Percentiles rank a stretch among this genome's conserved stretches.
Evolutionary conservation across 2,329 filamentous ascomycete species (phyloP).

Genomic region (Microdochium nivale): DNA sequence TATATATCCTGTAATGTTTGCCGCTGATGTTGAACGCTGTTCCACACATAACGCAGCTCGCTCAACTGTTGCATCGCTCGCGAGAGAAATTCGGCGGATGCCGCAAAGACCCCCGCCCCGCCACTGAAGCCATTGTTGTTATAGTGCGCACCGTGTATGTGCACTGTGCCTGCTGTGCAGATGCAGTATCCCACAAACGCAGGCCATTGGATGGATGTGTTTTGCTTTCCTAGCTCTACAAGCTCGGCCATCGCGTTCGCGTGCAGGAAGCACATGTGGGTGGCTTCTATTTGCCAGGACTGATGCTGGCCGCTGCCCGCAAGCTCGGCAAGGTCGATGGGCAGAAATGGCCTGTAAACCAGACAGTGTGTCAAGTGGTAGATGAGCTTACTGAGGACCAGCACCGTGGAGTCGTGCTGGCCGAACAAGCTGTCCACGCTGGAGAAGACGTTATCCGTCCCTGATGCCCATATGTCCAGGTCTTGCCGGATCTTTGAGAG

Average conservation of each 20-base stretch:
- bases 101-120: conserved; percentile 55
- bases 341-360: conserved; percentile 79
- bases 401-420: conserved; percentile 66
- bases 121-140: conserved; percentile 38
- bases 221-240: conserved; percentile 68
- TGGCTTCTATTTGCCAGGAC: conserved; percentile 88
- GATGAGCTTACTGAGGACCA: conserved; percentile 77
- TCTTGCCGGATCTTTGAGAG: conserved; percentile 81
- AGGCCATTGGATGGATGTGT: conserved; percentile 72
- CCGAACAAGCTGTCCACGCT: conserved; percentile 68
- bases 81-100: conserved; percentile 60
- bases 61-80: conserved; percentile 73
- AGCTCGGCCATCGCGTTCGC: conserved; percentile 82
- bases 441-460: conserved; percentile 70
- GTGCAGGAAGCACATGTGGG: conserved; percentile 77
- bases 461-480: conserved; percentile 76
- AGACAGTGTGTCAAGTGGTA: conserved; percentile 84
- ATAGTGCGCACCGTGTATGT: conserved; percentile 80
- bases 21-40: conserved; percentile 69
- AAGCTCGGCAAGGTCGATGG: conserved; percentile 74
- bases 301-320: conserved; percentile 76
- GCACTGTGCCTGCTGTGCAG: conserved; percentile 78
- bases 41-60: conserved; percentile 68
- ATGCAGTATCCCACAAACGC: conserved; percentile 82
- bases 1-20: conserved; percentile 73